phyloP scores from a whole-genome alignment of 176 grass and related monocot genomes.

The Phragmites australis region DNA sequence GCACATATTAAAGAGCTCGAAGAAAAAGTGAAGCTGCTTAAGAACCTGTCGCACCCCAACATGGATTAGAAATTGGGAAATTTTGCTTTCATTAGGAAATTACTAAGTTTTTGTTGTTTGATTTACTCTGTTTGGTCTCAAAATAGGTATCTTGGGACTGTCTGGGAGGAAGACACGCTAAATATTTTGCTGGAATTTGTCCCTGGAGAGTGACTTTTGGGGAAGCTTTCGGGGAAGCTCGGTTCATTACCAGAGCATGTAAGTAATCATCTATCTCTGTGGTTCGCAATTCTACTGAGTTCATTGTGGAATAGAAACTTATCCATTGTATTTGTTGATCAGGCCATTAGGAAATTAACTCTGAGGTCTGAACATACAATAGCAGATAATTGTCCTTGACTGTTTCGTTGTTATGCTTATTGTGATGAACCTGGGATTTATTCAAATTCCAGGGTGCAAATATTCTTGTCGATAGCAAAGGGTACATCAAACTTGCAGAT shows the following conservation, averaged over 20 bases:
- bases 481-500: constrained; percentile 97
- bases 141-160: constrained; percentile 94
- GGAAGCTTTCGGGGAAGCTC: too few relatives aligned
- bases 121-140: constrained; percentile 20
- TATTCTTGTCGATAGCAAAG: constrained; percentile 99
- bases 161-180: constrained; percentile 81
- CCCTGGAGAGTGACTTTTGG: constrained; percentile 85
- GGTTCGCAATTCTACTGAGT: background rate
- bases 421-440: background rate
- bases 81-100: constrained; percentile 1
- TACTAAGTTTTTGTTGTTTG: constrained; percentile 15
- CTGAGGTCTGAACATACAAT: constrained; percentile 22
- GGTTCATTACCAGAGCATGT: constrained; percentile 55
- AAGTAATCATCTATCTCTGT: constrained; percentile 41
- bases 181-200: constrained; percentile 98
- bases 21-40: constrained; percentile 98
- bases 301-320: constrained; percentile 18
- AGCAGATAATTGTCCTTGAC: background rate
- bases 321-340: constrained; percentile 36
- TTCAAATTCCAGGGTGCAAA: constrained; percentile 83
- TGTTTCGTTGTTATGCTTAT: constrained; percentile 1
- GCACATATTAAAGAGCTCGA: constrained; percentile 93
- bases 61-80: background rate
- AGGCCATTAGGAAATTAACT: constrained; percentile 87
- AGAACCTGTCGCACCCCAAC: constrained; percentile 88